These are phyloP conservation scores for Populus ilicifolia DNA, from an alignment of 345 rosid genomes.

Conservation along the genomic window DNA sequence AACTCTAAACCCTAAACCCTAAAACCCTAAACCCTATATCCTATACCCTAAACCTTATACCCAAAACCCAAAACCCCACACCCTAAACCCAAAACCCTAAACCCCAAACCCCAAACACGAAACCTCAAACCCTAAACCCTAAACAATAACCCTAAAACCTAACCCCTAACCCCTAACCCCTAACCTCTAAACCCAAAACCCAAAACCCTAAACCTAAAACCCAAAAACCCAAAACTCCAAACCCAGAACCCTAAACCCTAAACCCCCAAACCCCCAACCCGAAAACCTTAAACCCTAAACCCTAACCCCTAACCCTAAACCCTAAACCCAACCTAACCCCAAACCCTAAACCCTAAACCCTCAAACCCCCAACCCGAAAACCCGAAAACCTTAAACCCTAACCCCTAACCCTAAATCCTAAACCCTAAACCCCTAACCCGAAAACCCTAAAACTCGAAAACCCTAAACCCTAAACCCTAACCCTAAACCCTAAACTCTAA, in stretches of 20 bases:
- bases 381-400: constrained; percentile 11
- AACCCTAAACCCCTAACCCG: too few relatives aligned
- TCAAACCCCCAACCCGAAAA: constrained; percentile 8
- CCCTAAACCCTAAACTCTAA: constrained; percentile 18
- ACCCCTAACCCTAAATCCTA: constrained; percentile 11
- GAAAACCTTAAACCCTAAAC: constrained; percentile 16
- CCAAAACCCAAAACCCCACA: constrained; percentile 13
- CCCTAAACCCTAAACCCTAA: constrained; percentile 13
- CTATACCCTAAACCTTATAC: constrained; percentile 19
- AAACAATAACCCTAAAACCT: constrained; percentile 12
- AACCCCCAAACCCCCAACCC: too few relatives aligned
- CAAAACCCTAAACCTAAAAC: constrained; percentile 13
- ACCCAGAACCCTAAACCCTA: constrained; percentile 17
- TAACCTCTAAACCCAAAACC: constrained; percentile 12
- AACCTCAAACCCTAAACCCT: constrained; percentile 6
- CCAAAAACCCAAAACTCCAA: constrained; percentile 13
- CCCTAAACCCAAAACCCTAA: constrained; percentile 14
- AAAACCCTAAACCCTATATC: constrained; percentile 9
- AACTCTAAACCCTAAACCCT: constrained; percentile 10
- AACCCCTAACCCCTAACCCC: constrained; percentile 6
- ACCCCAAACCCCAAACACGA: neutral
- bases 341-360: constrained; percentile 16
- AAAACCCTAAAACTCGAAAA: too few relatives aligned
- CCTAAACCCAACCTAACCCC: constrained; percentile 7
- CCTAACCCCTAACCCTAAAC: constrained; percentile 9